Base-by-base conservation (phyloP, 2,329 filamentous ascomycete species). In the Calonectria ilicicola region DNA sequence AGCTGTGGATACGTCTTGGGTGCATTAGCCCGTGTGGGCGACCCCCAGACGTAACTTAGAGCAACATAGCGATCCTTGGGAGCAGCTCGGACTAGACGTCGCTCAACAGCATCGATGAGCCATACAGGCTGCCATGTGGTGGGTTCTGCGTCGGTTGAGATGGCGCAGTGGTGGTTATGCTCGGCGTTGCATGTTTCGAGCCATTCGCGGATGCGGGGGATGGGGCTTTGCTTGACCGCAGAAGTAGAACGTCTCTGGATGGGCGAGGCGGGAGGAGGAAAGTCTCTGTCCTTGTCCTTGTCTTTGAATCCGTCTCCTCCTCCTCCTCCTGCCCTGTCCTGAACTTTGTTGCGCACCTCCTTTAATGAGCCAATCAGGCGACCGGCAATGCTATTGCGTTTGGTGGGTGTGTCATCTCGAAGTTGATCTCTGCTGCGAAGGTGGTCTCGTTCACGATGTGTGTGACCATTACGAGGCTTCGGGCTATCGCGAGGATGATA, bases 21-120 rank as follows among this genome's bases (percentile, higher is more conserved):
- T 15, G 77, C 72, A 17, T 77, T 78, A 29, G 75, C 77, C n/a
- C 80, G 81, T 32, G 69, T 74, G 5, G 76, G 76, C 3, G 79
- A 75, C 9, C 84, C 84, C 81, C 84, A 86, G 40, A 87, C 85
- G 74, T 88, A 88, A 79, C 86, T 87, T 27, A 88, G 80, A n/a
- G 86, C 84, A 5, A 86, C 76, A 63, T 87, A 87, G 40, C 84
- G 79, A 58, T 87, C 85, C 12, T 78, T 77, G 2, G 83, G 81
- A n/a, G 82, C 81, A 17, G 84, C 80, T 19, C 80, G 81, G 7
- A 87, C 85, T 26, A 87, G 78, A 56, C 83, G 78, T 8, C 82
- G 80, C 51, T 86, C 83, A 38, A 84, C 81, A 15, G 82, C 82
- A 71, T 87, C 85, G 69, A 87, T 82, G 60, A 87, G 83, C 80